A percentile compares a stretch with the other conserved stretches of the same genome.
These are phyloP conservation scores for Xylariaceae sp. DNA, from an alignment of 2,329 filamentous ascomycete genomes.

Conservation along the genomic window DNA sequence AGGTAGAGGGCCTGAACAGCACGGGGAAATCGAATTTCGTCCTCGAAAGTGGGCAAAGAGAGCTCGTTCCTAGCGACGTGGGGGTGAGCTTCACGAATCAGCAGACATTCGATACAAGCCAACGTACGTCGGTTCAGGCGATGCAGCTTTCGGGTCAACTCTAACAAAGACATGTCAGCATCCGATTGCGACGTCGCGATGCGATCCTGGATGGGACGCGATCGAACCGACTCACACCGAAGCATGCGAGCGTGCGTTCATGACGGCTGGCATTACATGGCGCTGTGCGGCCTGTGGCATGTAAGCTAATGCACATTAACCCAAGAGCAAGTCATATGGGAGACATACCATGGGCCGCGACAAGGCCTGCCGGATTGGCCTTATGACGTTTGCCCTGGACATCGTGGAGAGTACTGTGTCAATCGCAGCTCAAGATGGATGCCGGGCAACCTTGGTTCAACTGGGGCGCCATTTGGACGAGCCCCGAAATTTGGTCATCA, in stretches of 20 bases:
- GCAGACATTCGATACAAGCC: neutral
- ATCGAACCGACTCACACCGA: slow-evolving; percentile 23
- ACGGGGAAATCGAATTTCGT: slow-evolving; percentile 58
- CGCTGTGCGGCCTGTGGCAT: slow-evolving; percentile 23
- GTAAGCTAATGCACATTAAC: slow-evolving; percentile 18
- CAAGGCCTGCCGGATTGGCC: slow-evolving; percentile 30
- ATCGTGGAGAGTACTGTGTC: slow-evolving; percentile 25
- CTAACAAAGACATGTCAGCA: slow-evolving; percentile 17
- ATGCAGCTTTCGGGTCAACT: slow-evolving; percentile 8
- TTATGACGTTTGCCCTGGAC: slow-evolving; percentile 28
- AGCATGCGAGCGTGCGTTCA: slow-evolving; percentile 25
- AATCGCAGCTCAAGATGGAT: slow-evolving; percentile 21
- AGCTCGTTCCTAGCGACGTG: slow-evolving; percentile 25
- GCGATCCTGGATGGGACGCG: neutral
- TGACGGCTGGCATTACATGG: slow-evolving; percentile 22
- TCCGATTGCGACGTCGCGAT: neutral
- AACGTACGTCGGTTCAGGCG: slow-evolving; percentile 24
- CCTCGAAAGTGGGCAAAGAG: slow-evolving; percentile 22
- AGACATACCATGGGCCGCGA: slow-evolving; percentile 29
- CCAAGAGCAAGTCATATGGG: neutral
- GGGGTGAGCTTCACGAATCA: slow-evolving; percentile 12
- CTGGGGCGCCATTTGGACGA: slow-evolving; percentile 3
- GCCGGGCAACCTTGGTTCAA: slow-evolving; percentile 1
- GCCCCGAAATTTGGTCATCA: slow-evolving; percentile 23
- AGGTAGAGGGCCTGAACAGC: slow-evolving; percentile 83